Percentiles rank a stretch among this genome's conserved stretches.
Evolutionary conservation across 352 stramenopile species (phyloP).

Genomic region (Phytophthora melonis): DNA sequence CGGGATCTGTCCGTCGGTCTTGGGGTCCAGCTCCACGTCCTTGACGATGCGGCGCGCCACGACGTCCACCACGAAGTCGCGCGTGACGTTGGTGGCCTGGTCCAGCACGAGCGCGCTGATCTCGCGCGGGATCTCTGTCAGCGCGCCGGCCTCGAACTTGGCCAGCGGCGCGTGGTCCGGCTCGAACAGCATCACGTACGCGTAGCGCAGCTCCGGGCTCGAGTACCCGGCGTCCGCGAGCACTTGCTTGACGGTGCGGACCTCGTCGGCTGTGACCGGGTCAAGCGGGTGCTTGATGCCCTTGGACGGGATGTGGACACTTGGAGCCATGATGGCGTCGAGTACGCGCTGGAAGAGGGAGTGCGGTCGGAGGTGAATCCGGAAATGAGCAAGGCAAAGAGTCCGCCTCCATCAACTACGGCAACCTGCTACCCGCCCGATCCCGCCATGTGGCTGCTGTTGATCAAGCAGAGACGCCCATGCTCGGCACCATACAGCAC

Average conservation of each 20-base stretch:
- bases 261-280: slow-evolving; percentile 53
- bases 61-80: slow-evolving; percentile 56
- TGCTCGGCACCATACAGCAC: not conserved
- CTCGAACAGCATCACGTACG: slow-evolving; percentile 65
- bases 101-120: slow-evolving; percentile 54
- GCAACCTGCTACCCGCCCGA: not conserved
- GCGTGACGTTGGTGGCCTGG: slow-evolving; percentile 40
- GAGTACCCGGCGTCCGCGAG: slow-evolving; percentile 48
- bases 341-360: slow-evolving; percentile 1
- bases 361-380: slow-evolving; percentile 30
- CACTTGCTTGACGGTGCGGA: slow-evolving; percentile 55
- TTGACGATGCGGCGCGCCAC: slow-evolving; percentile 40
- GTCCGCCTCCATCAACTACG: not conserved
- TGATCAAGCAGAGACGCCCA: not conserved
- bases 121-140: slow-evolving; percentile 49
- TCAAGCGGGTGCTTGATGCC: slow-evolving; percentile 53
- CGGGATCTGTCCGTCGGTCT: slow-evolving; percentile 53
- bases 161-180: slow-evolving; percentile 52
- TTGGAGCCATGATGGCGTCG: slow-evolving; percentile 15
- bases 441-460: slow-evolving; percentile 1
- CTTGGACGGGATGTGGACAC: slow-evolving; percentile 30
- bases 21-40: slow-evolving; percentile 45
- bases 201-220: slow-evolving; percentile 47
- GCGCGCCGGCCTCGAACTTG: slow-evolving; percentile 45
- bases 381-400: slow-evolving; percentile 34